Conservation (phyloP, 345 rosid genomes). For the Eucalyptus leucophloia region DNA sequence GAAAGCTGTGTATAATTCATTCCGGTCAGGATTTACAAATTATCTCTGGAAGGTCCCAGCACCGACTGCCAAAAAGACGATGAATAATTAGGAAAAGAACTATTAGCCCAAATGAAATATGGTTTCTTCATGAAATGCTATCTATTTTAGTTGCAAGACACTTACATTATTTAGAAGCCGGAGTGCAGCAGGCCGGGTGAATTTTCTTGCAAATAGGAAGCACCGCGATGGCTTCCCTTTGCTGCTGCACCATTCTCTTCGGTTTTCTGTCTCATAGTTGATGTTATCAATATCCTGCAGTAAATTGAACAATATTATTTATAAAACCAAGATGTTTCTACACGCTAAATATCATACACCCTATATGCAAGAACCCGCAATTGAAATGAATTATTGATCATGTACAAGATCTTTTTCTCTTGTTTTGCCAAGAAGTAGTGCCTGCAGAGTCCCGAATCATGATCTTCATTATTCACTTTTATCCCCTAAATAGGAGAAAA, state of each 20-base stretch:
- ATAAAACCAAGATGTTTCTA: background rate
- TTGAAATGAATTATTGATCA: background rate
- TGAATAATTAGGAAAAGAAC: background rate
- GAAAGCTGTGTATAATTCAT: background rate
- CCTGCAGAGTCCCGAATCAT: background rate
- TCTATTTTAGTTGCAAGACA: background rate
- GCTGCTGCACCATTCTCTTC: slow-evolving; percentile 95
- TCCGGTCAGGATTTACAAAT: background rate
- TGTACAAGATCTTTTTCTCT: background rate
- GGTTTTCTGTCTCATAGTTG: slow-evolving; percentile 73
- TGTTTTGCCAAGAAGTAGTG: background rate
- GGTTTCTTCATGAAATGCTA: background rate
- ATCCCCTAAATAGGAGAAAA: background rate
- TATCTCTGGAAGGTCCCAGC: slow-evolving; percentile 9
- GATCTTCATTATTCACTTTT: background rate
- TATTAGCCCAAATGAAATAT: background rate
- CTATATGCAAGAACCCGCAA: background rate
- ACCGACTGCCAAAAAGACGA: slow-evolving; percentile 11
- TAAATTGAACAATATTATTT: background rate
- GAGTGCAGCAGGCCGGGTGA: slow-evolving; percentile 88
- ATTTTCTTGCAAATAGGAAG: slow-evolving; percentile 96
- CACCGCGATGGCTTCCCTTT: slow-evolving; percentile 75
- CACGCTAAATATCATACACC: background rate
- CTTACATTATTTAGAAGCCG: slow-evolving; percentile 52
- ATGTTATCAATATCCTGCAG: slow-evolving; percentile 72